Conservation (phyloP, 331 rosid genomes). For the Spiraea crenata region DNA sequence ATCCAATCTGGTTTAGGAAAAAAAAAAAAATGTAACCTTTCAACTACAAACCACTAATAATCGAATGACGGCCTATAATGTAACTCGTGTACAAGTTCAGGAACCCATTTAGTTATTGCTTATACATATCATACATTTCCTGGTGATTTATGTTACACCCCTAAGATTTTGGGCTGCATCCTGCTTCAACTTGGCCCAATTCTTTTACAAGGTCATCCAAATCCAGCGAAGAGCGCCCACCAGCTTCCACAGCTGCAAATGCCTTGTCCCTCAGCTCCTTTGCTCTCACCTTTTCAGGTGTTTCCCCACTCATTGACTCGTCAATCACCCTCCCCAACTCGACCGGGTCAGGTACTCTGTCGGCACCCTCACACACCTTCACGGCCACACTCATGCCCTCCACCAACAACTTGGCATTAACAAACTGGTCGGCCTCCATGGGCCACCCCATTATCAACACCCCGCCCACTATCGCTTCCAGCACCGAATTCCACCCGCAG, state of each 20-base stretch:
- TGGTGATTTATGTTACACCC: no score
- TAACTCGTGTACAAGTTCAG: no score
- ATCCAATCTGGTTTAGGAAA: no score
- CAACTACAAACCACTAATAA: no score
- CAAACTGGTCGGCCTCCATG: constrained; percentile 45
- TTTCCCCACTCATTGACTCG: constrained; percentile 9
- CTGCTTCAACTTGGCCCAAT: neutral
- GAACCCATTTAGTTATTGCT: no score
- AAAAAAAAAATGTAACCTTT: no score
- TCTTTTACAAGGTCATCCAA: constrained; percentile 30
- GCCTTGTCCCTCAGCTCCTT: constrained; percentile 18
- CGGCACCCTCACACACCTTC: constrained; percentile 30
- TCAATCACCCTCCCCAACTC: constrained; percentile 27
- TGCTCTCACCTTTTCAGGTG: constrained; percentile 11
- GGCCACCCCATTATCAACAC: constrained; percentile 40
- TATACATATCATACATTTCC: no score
- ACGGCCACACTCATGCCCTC: constrained; percentile 31
- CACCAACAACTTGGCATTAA: constrained; percentile 29
- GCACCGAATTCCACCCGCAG: constrained; percentile 46
- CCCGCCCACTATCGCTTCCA: constrained; percentile 32
- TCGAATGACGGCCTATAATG: no score
- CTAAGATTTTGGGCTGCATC: neutral
- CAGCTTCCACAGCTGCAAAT: constrained; percentile 10
- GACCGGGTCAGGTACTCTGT: constrained; percentile 36
- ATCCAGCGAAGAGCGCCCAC: constrained; percentile 35